phyloP scores from a whole-genome alignment of 495 filamentous ascomycete genomes.

The Penicillium macrosclerotiorum region DNA sequence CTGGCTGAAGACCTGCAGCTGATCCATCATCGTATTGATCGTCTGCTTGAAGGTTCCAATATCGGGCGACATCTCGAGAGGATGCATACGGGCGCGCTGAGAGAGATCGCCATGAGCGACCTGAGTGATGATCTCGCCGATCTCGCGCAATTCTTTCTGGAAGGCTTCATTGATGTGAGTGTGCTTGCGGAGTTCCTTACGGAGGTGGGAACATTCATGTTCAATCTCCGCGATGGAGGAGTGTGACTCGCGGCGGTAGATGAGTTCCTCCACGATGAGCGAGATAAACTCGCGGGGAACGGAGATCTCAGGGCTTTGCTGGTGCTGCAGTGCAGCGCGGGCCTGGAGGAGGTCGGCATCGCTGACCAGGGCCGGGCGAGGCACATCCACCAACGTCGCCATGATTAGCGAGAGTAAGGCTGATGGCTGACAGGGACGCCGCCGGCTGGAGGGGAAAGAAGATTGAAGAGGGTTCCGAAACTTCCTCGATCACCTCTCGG shows the following conservation, averaged over 20 bases:
- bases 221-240: slow-evolving; percentile 34
- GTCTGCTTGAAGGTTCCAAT: slow-evolving; percentile 92
- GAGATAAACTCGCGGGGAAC: slow-evolving; percentile 59
- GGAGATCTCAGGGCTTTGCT: slow-evolving; percentile 60
- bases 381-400: slow-evolving; percentile 19
- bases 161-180: slow-evolving; percentile 93
- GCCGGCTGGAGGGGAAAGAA: not conserved
- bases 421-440: not conserved
- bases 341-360: slow-evolving; percentile 63
- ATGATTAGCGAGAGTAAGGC: too few species aligned
- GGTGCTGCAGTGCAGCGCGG: slow-evolving; percentile 64
- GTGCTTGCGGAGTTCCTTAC: slow-evolving; percentile 83
- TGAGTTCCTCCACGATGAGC: slow-evolving; percentile 50
- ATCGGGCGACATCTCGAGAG: slow-evolving; percentile 88
- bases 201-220: slow-evolving; percentile 56
- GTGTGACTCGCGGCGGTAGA: slow-evolving; percentile 30
- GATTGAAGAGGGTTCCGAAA: not conserved
- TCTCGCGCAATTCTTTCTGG: slow-evolving; percentile 86
- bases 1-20: slow-evolving; percentile 86
- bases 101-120: slow-evolving; percentile 88
- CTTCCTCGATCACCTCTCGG: too few species aligned
- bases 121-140: slow-evolving; percentile 86
- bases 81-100: slow-evolving; percentile 88
- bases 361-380: slow-evolving; percentile 37
- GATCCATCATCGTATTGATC: slow-evolving; percentile 92